These are phyloP conservation scores for Nigrospora osmanthi DNA, from an alignment of 2,329 filamentous ascomycete genomes.

Conservation along the genomic window DNA sequence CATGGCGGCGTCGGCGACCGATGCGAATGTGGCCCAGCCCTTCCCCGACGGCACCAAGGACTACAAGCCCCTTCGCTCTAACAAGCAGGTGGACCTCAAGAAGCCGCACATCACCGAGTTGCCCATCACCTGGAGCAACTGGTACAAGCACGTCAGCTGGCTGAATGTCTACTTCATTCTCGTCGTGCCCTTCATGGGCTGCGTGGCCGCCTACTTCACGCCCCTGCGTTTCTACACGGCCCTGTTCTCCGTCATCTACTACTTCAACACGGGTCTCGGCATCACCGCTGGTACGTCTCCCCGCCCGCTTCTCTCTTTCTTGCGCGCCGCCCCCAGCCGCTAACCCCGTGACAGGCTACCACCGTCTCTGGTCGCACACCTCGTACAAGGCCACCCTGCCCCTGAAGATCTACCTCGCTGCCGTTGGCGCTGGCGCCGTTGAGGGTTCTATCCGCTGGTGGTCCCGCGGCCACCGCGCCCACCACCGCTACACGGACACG, in stretches of 20 bases:
- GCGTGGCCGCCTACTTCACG: constrained; percentile 70
- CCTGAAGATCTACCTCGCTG: constrained; percentile 38
- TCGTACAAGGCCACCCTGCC: constrained; percentile 34
- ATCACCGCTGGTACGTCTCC: constrained; percentile 23
- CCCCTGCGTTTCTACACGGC: constrained; percentile 34
- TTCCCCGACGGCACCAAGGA: constrained; percentile 47
- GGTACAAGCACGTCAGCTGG: constrained; percentile 93
- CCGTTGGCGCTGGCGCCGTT: constrained; percentile 37
- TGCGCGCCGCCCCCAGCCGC: not conserved
- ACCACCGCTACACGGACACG: constrained; percentile 44
- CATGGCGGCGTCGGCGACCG: constrained; percentile 20
- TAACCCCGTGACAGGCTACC: constrained; percentile 19
- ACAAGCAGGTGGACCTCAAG: constrained; percentile 39
- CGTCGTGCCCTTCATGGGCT: constrained; percentile 65
- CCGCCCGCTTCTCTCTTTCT: not conserved
- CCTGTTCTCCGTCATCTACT: constrained; percentile 34
- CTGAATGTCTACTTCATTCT: constrained; percentile 79
- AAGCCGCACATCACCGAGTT: constrained; percentile 83
- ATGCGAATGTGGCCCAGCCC: constrained; percentile 29
- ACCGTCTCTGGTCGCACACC: constrained; percentile 33
- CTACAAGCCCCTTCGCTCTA: constrained; percentile 40
- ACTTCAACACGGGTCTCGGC: constrained; percentile 25
- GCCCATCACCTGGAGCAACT: constrained; percentile 74
- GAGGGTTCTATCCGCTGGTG: constrained; percentile 43
- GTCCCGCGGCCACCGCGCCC: constrained; percentile 39